Percentiles rank a stretch among this genome's conserved stretches.
These are phyloP conservation scores for Raddia distichophylla DNA, from an alignment of 176 grass and related monocot genomes.

Conservation along the genomic window DNA sequence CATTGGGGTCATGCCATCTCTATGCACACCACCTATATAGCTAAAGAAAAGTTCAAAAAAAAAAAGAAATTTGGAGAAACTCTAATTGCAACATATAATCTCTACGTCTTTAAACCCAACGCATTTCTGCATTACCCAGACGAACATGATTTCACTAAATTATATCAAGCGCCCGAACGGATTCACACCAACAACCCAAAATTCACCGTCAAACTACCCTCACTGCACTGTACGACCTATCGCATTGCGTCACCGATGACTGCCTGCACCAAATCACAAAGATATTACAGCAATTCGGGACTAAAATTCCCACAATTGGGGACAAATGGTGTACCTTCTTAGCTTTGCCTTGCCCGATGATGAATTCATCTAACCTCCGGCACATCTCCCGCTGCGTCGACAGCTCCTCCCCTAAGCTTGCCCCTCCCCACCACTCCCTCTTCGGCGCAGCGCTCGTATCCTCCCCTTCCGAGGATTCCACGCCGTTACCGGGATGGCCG, in stretches of 20 bases:
- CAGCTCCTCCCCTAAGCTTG: slow-evolving; percentile 75
- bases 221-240: too few relatives aligned
- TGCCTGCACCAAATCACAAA: too few relatives aligned
- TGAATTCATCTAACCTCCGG: slow-evolving; percentile 81
- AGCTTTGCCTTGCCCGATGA: slow-evolving; percentile 98
- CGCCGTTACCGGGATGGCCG: slow-evolving; percentile 36
- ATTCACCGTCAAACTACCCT: slow-evolving; percentile 2
- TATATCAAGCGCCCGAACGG: background rate
- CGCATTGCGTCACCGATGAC: too few relatives aligned
- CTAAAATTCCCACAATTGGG: too few relatives aligned
- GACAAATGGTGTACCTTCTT: too few relatives aligned
- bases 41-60: too few relatives aligned
- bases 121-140: background rate
- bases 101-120: background rate
- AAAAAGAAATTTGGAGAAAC: too few relatives aligned
- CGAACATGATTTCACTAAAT: slow-evolving; percentile 25
- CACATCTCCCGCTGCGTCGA: slow-evolving; percentile 94
- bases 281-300: too few relatives aligned
- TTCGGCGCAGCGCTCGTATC: slow-evolving; percentile 45
- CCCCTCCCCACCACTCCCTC: slow-evolving; percentile 85
- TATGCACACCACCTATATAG: too few relatives aligned
- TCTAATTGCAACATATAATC: too few relatives aligned
- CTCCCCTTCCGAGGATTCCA: slow-evolving; percentile 57
- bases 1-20: too few relatives aligned
- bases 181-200: slow-evolving; percentile 15